Conservation (phyloP, 495 filamentous ascomycete genomes). For the Penicillium herquei region DNA sequence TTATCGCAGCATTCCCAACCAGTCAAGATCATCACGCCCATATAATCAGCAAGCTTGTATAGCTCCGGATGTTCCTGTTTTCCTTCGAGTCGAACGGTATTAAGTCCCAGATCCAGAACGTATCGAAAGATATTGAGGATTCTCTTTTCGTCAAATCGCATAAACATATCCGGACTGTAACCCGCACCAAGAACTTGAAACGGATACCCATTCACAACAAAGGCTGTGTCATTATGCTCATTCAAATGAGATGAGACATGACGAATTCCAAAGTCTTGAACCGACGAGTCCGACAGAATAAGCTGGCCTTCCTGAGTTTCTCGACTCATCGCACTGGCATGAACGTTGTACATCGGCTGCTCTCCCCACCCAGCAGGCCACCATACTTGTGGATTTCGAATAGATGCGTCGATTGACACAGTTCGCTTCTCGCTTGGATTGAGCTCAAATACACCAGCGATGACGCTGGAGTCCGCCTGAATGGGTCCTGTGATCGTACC, state of each 20-base stretch:
- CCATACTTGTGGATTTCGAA: conserved; percentile 65
- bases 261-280: conserved; percentile 54
- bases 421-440: conserved; percentile 35
- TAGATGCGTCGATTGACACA: conserved; percentile 34
- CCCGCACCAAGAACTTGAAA: conserved; percentile 62
- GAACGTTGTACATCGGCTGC: conserved; percentile 66
- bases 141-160: conserved; percentile 50
- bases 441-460: conserved; percentile 37
- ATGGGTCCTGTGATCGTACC: conserved; percentile 34
- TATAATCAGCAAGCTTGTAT: conserved; percentile 54
- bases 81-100: conserved; percentile 62
- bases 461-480: conserved; percentile 11
- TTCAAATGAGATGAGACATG: conserved; percentile 52
- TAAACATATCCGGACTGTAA: conserved; percentile 60
- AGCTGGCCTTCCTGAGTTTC: conserved; percentile 8
- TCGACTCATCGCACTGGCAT: conserved; percentile 34
- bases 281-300: conserved; percentile 42
- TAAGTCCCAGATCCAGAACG: conserved; percentile 58
- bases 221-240: conserved; percentile 51
- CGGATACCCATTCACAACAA: conserved; percentile 52
- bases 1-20: conserved; percentile 72
- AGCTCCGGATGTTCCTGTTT: conserved; percentile 63
- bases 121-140: conserved; percentile 48
- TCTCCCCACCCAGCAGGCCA: conserved; percentile 73
- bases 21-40: conserved; percentile 61